Base-by-base conservation (phyloP, 495 filamentous ascomycete genomes). In the Penicillium psychrofluorescens region DNA sequence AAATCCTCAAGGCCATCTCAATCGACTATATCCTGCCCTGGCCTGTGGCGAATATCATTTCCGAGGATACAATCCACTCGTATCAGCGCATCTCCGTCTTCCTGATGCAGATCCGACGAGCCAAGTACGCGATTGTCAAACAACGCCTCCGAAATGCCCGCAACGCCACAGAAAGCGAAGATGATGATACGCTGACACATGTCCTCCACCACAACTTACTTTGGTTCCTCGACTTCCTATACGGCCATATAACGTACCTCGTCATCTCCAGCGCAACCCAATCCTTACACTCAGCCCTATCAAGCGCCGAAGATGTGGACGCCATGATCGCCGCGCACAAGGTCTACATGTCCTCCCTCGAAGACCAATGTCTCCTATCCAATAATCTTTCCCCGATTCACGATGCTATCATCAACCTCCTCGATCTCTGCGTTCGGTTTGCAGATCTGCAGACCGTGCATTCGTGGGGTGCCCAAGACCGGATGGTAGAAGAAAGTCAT, bases 21-120 rank as follows among this genome's bases (percentile, higher is more conserved):
- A 67, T 88, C 9, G 67, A 66, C 4, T 86, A 84, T 48, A 62
- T 75, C 38, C 71, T 96, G 4, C 79, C 85, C 7, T 95, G 90
- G 90, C 81, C 89, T 0, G 71, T 95, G n/a, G 84, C 82, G 30
- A 92, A 95, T 38, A 78, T 96, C 15, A 72, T 95, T 37, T 77
- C 74, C 0, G 74, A 76, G 16, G 64, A 74, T 4, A 75, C 80
- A 0, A 72, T 90, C 22, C 41, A 55, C 0, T 66, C 68, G 0
- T 95, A 95, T 58, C 82, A 85, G 48, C 65, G 72, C 2, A 67
- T 89, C 11, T 88, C 86, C 48, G 81, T 72, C 0, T 80, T 95
- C 29, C 70, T 94, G 0, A 74, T 91, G 27, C 90, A 95, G 54
- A 74, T 86, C 14, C 80, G 84, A 29, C 70, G 88, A 38, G 80